Conservation (phyloP, 2,329 filamentous ascomycete species). For the Stagonosporopsis tanaceti region DNA sequence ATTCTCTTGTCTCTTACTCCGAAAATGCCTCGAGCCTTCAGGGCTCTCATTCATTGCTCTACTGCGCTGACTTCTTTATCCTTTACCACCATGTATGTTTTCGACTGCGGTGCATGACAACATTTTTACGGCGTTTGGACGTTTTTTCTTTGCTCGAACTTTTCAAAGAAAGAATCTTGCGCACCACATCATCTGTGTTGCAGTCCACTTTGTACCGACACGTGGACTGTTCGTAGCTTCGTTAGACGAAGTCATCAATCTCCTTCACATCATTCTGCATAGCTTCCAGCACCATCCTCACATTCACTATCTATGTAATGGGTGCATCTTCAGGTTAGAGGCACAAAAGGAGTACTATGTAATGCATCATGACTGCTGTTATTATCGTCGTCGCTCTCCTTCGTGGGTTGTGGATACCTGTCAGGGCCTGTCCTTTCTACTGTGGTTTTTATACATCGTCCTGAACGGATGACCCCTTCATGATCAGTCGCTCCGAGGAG, state of each 20-base stretch:
- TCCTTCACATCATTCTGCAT: neutral
- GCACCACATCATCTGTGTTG: too few species aligned
- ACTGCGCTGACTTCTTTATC: neutral
- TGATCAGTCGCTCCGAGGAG: neutral
- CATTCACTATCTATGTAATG: slow-evolving; percentile 2
- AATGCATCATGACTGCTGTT: neutral
- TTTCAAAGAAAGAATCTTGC: too few species aligned
- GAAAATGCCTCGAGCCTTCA: neutral
- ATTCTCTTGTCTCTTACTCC: neutral
- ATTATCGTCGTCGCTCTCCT: slow-evolving; percentile 2
- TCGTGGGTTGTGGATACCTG: slow-evolving; percentile 11
- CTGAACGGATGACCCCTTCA: neutral
- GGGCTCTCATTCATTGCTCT: neutral
- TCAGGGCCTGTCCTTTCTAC: slow-evolving; percentile 31
- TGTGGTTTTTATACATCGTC: neutral
- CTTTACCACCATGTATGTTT: neutral
- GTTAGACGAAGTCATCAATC: too few species aligned
- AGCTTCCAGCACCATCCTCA: neutral
- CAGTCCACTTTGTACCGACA: too few species aligned
- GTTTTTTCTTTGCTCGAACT: too few species aligned
- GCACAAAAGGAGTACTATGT: neutral
- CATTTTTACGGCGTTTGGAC: neutral
- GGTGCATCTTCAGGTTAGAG: slow-evolving; percentile 14
- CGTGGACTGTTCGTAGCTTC: too few species aligned
- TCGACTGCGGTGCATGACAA: neutral